A percentile compares a stretch with the other conserved stretches of the same genome.
These are phyloP conservation scores for Botrytis fragariae DNA, from an alignment of 2,329 filamentous ascomycete genomes.

Conservation along the genomic window DNA sequence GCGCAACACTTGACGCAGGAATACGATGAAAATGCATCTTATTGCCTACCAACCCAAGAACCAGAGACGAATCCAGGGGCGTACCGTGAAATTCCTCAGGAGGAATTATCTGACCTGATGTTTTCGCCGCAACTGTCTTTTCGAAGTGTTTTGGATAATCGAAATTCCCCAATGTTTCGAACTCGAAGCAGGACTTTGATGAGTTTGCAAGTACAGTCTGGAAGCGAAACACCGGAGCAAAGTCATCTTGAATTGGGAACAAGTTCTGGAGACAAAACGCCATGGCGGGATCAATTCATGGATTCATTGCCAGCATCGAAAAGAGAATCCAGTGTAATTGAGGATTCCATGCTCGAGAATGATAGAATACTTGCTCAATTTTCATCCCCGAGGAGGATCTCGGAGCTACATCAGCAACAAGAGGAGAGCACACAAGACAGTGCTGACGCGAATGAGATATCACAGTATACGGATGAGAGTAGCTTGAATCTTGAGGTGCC, in stretches of 20 bases:
- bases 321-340: constrained; percentile 50
- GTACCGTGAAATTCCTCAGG: background rate
- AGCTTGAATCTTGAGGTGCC: constrained; percentile 13
- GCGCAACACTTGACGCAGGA: constrained; percentile 25
- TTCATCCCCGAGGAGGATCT: constrained; percentile 50
- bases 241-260: background rate
- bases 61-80: constrained; percentile 10
- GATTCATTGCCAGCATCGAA: constrained; percentile 36
- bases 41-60: constrained; percentile 17
- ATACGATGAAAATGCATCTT: constrained; percentile 32
- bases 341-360: constrained; percentile 52
- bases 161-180: constrained; percentile 33
- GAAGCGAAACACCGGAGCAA: background rate
- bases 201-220: background rate
- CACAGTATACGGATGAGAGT: constrained; percentile 6
- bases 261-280: background rate
- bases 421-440: constrained; percentile 35
- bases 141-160: constrained; percentile 33
- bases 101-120: constrained; percentile 6
- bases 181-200: constrained; percentile 4
- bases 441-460: constrained; percentile 19
- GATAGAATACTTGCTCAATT: constrained; percentile 37
- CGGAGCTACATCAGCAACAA: constrained; percentile 49
- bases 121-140: constrained; percentile 34
- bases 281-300: background rate